Base-by-base conservation (phyloP, 805 yeast genomes). In the Yarrowia sp. region DNA sequence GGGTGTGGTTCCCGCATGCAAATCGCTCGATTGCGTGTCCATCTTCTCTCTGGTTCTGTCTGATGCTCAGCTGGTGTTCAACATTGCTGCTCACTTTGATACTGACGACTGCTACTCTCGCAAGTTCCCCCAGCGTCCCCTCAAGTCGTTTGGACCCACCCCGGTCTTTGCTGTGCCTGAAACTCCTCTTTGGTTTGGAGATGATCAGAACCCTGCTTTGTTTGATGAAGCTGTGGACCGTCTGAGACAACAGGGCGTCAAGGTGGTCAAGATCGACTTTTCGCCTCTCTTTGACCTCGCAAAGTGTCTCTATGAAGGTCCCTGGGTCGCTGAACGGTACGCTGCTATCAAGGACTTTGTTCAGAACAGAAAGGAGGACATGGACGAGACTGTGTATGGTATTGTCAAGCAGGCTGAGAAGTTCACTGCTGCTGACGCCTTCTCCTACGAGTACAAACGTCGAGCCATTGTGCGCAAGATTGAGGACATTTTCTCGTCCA, bases 1-100 rank as follows among this genome's bases (percentile, higher is more conserved):
- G 4, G 99, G 99, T 68, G 96, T 93, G n/a, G 95, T 95, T 7
- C 98, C 98, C 14, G 98, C 98, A 15, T 93, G 99, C 77, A 90
- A 88, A 74, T 90, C 97, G 1, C 81, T 93, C 63, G 99, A 93
- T 75, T 90, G 97, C 75, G 96, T 91, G 28, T 90, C 97, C 13
- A 83, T 92, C 51, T 92, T 95, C 74, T 80, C 97, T 1, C 78
- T 88, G 68, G 88, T 86, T 68, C 75, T 95, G 67, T 78, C 81
- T 38, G 99, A 93, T 76, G 97, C 98, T 10, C 96, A 93, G 77
- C 73, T 83, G 28, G 83, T 86, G 22, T 89, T 91, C 76, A 80
- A 82, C 65, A 76, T 90, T 58, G 80, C 91, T 80, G 92, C 95
- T 9, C 76, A 86, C 68, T 84, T 84, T 50, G 98, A 93, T 75